Percentiles rank a stretch among this genome's conserved stretches.
Evolutionary conservation across 2,329 filamentous ascomycete genomes (phyloP).

Genomic region (Neopestalotiopsis sp.): DNA sequence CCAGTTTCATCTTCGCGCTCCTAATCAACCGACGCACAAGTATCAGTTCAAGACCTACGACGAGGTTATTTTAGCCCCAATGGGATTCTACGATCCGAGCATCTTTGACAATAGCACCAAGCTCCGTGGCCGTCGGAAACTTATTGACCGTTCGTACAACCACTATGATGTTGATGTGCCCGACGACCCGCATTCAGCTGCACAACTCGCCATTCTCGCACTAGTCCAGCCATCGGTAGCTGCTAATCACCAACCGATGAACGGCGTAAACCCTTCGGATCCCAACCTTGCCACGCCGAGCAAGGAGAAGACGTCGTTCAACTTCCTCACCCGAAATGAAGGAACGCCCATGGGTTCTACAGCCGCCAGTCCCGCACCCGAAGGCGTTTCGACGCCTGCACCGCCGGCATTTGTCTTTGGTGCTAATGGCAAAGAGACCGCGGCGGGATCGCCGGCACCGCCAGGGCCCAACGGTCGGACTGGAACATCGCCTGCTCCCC

Average conservation of each 20-base stretch:
- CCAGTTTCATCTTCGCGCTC: slow-evolving; percentile 88
- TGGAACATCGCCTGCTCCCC: slow-evolving; percentile 50
- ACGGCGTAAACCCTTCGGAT: slow-evolving; percentile 46
- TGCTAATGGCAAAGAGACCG: slow-evolving; percentile 49
- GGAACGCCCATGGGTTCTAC: slow-evolving; percentile 84
- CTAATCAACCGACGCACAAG: slow-evolving; percentile 87
- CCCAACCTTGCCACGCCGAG: slow-evolving; percentile 61
- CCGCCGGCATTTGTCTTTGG: slow-evolving; percentile 63
- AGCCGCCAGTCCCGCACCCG: slow-evolving; percentile 85
- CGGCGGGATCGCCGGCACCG: slow-evolving; percentile 56
- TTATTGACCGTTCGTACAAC: slow-evolving; percentile 89
- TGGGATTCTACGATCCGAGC: slow-evolving; percentile 90
- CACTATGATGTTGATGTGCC: slow-evolving; percentile 87
- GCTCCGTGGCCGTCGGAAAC: slow-evolving; percentile 76
- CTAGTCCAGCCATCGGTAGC: slow-evolving; percentile 64
- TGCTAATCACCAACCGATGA: slow-evolving; percentile 40
- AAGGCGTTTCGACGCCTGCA: slow-evolving; percentile 71
- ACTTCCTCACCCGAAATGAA: slow-evolving; percentile 72
- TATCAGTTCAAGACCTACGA: slow-evolving; percentile 98
- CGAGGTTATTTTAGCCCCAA: slow-evolving; percentile 89
- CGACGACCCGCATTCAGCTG: slow-evolving; percentile 86
- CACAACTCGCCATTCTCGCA: slow-evolving; percentile 73
- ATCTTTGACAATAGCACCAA: slow-evolving; percentile 87
- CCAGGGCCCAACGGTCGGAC: slow-evolving; percentile 50
- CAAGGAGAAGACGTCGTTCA: slow-evolving; percentile 72